phyloP scores from a whole-genome alignment of 495 filamentous ascomycete genomes.

The Sporormia fimetaria region DNA sequence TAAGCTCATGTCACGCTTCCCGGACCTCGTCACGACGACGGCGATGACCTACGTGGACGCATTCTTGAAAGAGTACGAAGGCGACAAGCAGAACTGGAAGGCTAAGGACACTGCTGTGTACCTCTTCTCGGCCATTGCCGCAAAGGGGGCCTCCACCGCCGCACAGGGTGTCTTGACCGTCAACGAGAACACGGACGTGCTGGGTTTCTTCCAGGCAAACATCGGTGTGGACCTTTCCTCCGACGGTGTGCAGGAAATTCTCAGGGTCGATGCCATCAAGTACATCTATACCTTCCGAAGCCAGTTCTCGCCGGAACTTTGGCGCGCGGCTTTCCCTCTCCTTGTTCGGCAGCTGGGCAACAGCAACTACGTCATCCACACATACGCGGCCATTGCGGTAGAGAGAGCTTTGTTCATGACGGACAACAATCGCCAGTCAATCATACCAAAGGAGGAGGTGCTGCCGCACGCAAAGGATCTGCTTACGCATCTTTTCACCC shows the following conservation, averaged over 20 bases:
- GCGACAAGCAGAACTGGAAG: slow-evolving; percentile 73
- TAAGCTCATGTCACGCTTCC: slow-evolving; percentile 77
- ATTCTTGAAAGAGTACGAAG: slow-evolving; percentile 57
- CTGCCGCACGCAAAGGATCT: slow-evolving; percentile 72
- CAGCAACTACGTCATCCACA: slow-evolving; percentile 87
- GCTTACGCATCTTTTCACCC: slow-evolving; percentile 78
- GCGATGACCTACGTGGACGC: slow-evolving; percentile 73
- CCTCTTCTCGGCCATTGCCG: slow-evolving; percentile 85
- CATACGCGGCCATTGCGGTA: slow-evolving; percentile 88
- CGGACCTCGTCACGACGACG: slow-evolving; percentile 66
- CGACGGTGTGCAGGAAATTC: slow-evolving; percentile 61
- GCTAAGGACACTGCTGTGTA: slow-evolving; percentile 95
- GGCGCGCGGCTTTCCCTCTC: slow-evolving; percentile 76
- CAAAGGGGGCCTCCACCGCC: slow-evolving; percentile 74
- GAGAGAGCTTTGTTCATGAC: slow-evolving; percentile 77
- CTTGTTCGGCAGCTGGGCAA: slow-evolving; percentile 82
- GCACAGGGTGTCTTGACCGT: slow-evolving; percentile 81
- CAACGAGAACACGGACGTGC: slow-evolving; percentile 63
- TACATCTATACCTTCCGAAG: slow-evolving; percentile 93
- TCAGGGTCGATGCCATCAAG: slow-evolving; percentile 96
- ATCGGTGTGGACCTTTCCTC: slow-evolving; percentile 72
- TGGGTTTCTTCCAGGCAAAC: slow-evolving; percentile 85
- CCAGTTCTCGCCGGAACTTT: slow-evolving; percentile 73
- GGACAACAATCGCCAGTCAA: slow-evolving; percentile 56
- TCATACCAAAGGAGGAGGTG: slow-evolving; percentile 63